Percentiles rank a stretch among this genome's conserved stretches.
These are phyloP conservation scores for Fistulifera pelliculosa DNA, from an alignment of 108 stramenopile genomes.

Conservation along the genomic window DNA sequence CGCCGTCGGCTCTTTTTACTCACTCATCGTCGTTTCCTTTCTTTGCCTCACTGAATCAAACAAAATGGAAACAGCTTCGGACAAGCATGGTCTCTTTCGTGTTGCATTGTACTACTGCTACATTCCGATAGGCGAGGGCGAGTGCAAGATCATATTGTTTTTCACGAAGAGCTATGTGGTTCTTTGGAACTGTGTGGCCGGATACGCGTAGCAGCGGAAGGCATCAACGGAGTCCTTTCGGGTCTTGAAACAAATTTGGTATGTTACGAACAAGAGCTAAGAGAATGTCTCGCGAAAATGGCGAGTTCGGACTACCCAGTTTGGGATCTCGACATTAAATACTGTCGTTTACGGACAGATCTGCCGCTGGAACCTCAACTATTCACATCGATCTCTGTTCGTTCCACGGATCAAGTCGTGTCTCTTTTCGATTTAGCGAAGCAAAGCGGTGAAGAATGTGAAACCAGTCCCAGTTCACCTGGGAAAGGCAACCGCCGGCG, in stretches of 20 bases:
- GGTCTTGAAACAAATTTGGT: constrained; percentile 27
- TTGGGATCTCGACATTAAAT: constrained; percentile 57
- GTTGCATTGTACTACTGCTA: constrained; percentile 77
- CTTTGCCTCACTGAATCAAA: no score
- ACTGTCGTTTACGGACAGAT: constrained; percentile 58
- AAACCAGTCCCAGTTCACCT: constrained; percentile 8
- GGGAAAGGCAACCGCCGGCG: constrained; percentile 7
- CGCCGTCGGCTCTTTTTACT: no score
- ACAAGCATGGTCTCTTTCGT: constrained; percentile 7
- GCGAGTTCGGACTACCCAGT: neutral
- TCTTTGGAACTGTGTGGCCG: constrained; percentile 42
- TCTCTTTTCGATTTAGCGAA: constrained; percentile 14
- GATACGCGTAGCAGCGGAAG: constrained; percentile 62
- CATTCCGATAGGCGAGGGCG: constrained; percentile 20
- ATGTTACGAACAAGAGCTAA: constrained; percentile 35
- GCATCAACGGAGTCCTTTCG: constrained; percentile 75
- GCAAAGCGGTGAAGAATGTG: neutral
- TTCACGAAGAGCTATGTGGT: constrained; percentile 37
- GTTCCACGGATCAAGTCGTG: constrained; percentile 60
- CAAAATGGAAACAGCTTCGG: neutral
- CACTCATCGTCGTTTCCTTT: no score
- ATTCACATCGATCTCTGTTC: constrained; percentile 47
- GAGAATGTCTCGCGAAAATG: constrained; percentile 19
- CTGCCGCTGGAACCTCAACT: constrained; percentile 45
- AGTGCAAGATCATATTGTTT: constrained; percentile 25